These are phyloP conservation scores for Diutina ranongensis DNA, from an alignment of 1,139 yeast species.

Conservation along the genomic window DNA sequence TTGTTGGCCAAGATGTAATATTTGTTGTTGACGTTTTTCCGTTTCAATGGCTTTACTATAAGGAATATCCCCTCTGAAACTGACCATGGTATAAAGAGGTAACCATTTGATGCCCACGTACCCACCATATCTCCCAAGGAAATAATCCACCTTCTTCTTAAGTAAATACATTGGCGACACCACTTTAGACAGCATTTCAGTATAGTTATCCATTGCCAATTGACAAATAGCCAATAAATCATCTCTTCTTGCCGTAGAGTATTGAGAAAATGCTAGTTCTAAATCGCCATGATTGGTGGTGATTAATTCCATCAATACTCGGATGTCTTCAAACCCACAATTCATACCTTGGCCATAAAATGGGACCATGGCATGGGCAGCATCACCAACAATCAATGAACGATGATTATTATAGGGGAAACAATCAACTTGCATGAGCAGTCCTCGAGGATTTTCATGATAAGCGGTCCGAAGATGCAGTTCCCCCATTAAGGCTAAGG, in stretches of 20 bases:
- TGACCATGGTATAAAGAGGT: constrained; percentile 86
- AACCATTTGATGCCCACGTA: constrained; percentile 54
- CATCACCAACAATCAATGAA: constrained; percentile 74
- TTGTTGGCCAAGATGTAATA: constrained; percentile 14
- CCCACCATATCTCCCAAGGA: constrained; percentile 39
- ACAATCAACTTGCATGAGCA: constrained; percentile 58
- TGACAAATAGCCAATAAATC: constrained; percentile 70
- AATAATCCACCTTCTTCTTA: constrained; percentile 57
- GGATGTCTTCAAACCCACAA: constrained; percentile 88
- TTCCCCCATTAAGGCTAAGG: constrained; percentile 53
- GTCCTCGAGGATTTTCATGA: constrained; percentile 57
- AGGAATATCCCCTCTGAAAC: constrained; percentile 73
- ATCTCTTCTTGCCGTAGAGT: constrained; percentile 43
- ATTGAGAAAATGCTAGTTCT: constrained; percentile 40
- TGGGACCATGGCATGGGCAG: constrained; percentile 96
- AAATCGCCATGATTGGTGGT: constrained; percentile 33
- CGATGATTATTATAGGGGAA: constrained; percentile 61
- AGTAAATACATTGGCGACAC: constrained; percentile 49
- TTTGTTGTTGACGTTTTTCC: constrained; percentile 37
- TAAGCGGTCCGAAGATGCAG: constrained; percentile 41
- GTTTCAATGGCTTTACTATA: constrained; percentile 61
- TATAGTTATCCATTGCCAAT: constrained; percentile 70
- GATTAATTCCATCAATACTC: constrained; percentile 47
- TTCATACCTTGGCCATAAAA: constrained; percentile 97
- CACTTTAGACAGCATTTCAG: constrained; percentile 83